Conservation (phyloP, 441 rosid species). For the Biscutella laevigata region DNA sequence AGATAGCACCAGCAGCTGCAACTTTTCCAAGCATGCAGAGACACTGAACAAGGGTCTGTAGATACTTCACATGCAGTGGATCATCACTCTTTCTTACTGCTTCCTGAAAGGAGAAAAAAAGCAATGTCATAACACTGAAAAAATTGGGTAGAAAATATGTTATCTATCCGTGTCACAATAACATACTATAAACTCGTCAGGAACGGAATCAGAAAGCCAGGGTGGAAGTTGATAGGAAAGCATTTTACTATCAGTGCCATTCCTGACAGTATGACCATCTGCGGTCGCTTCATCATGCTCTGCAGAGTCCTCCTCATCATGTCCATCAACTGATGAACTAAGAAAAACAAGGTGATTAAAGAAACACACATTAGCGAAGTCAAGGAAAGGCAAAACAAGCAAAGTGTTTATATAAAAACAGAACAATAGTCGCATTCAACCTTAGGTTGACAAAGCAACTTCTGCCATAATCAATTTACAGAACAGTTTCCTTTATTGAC, state of each 20-base stretch:
- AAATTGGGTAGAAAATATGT: conserved; percentile 12
- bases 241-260: conserved; percentile 55
- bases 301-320: conserved; percentile 54
- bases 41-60: conserved; percentile 95
- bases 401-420: background rate
- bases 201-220: conserved; percentile 85
- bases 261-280: conserved; percentile 38
- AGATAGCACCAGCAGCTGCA: conserved; percentile 94
- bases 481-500: background rate
- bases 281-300: conserved; percentile 52
- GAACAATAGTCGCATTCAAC: conserved; percentile 1
- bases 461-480: conserved; percentile 14
- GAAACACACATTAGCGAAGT: conserved; percentile 6
- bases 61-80: conserved; percentile 83
- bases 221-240: conserved; percentile 52
- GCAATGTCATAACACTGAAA: conserved; percentile 8
- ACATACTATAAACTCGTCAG: conserved; percentile 90
- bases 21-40: conserved; percentile 93
- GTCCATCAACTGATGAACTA: conserved; percentile 86
- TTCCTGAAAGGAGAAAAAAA: conserved; percentile 51
- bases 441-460: conserved; percentile 5
- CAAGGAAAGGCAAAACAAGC: background rate
- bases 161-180: conserved; percentile 6
- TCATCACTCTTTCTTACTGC: conserved; percentile 78
- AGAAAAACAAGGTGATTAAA: conserved; percentile 17